These are phyloP conservation scores for Scedosporium dehoogii DNA, from an alignment of 2,329 filamentous ascomycete genomes.

Conservation along the genomic window DNA sequence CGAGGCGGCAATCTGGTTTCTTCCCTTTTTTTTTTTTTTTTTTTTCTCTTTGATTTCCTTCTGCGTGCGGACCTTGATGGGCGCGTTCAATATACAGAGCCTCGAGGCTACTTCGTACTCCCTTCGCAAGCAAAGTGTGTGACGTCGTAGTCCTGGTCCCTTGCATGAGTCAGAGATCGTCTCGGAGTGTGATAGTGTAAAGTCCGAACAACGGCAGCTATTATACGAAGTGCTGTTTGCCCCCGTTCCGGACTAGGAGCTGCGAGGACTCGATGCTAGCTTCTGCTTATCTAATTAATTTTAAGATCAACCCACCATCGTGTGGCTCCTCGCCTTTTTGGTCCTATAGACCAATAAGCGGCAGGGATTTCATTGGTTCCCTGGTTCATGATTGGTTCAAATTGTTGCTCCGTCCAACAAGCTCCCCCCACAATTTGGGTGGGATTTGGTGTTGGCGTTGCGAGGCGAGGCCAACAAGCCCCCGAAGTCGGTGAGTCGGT, in stretches of 20 bases:
- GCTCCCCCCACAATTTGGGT: not conserved
- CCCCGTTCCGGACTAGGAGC: no score
- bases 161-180: no score
- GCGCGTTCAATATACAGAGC: no score
- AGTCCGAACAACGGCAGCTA: no score
- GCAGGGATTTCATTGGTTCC: not conserved
- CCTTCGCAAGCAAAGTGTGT: no score
- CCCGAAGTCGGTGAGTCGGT: conserved; percentile 5
- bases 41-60: not conserved
- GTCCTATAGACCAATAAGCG: not conserved
- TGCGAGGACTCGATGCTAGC: no score
- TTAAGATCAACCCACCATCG: not conserved
- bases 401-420: not conserved
- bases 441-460: not conserved
- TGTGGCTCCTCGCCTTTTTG: not conserved
- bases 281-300: not conserved
- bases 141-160: no score
- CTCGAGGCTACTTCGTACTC: no score
- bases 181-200: no score
- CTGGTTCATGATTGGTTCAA: not conserved
- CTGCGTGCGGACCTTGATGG: not conserved
- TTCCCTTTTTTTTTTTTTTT: conserved; percentile 8
- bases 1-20: conserved; percentile 3
- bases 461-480: not conserved
- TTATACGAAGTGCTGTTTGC: no score